These are phyloP conservation scores for Mucor circinelloides DNA, from an alignment of 371 early-diverging fungal genomes.

Conservation along the genomic window DNA sequence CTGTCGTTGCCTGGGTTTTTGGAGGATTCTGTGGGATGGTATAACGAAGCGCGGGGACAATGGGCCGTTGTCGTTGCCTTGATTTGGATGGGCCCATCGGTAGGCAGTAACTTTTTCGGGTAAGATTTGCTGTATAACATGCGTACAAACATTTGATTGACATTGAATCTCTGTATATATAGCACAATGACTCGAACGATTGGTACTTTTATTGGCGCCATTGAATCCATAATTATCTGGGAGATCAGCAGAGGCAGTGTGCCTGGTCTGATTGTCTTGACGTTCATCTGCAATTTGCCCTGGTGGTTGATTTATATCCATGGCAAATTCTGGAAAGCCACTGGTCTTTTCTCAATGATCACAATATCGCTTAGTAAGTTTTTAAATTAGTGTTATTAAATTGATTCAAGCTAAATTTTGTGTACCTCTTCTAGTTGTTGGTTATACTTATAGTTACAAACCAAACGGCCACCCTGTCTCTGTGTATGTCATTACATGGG, in stretches of 20 bases:
- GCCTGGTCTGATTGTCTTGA: constrained; percentile 32
- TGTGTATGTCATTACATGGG: constrained; percentile 33
- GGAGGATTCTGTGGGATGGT: constrained; percentile 37
- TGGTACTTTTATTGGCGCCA: constrained; percentile 48
- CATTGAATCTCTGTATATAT: background rate
- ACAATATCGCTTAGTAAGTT: constrained; percentile 51
- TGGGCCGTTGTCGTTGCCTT: constrained; percentile 51
- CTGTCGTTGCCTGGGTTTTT: constrained; percentile 44
- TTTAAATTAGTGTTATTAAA: background rate
- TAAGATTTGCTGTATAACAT: constrained; percentile 12
- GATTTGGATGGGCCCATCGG: constrained; percentile 56
- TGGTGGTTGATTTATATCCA: constrained; percentile 46
- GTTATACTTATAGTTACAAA: constrained; percentile 37
- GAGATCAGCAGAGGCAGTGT: constrained; percentile 33
- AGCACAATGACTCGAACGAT: constrained; percentile 44
- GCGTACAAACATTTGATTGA: background rate
- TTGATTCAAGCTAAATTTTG: background rate
- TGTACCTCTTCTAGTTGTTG: constrained; percentile 31
- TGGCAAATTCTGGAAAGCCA: constrained; percentile 49
- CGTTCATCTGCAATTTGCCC: constrained; percentile 43
- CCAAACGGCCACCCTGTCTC: constrained; percentile 16
- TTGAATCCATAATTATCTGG: constrained; percentile 44
- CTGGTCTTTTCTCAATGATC: constrained; percentile 46
- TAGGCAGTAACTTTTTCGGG: constrained; percentile 54
- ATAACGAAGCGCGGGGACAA: constrained; percentile 39